Base-by-base conservation (phyloP, 2,329 filamentous ascomycete genomes). In the Geoglossum cookeanum region DNA sequence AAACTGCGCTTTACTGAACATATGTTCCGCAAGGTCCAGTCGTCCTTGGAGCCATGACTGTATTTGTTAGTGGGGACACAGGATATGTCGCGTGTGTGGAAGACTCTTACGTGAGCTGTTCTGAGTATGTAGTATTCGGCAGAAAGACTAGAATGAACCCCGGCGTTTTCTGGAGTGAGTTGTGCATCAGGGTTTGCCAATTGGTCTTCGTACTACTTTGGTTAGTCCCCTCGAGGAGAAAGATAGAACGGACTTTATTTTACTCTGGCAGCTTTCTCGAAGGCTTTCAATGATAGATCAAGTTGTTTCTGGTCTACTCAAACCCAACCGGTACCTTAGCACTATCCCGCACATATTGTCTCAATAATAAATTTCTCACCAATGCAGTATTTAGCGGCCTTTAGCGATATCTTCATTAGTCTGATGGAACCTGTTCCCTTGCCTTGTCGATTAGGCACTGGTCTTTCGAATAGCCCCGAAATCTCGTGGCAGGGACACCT, bases 41-140 rank as follows among this genome's bases (percentile, higher is more conserved):
- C 83, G 78, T 45, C 79, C 75, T 64, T 89, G 82, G 63, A 81
- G 80, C 81, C 84, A 94, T 33, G 83, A 78, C 87, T 91, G 30
- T 17, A 15, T 9, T 51, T 49, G 51, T 42, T 29, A 53, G 22
- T 22, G n/a, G 33, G 29, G 5, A 17, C 15, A 0, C n/a, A 9
- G 33, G 5, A n/a, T 4, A 22, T 9, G 22, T 2, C 30, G 37
- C 30, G 37, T 6, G 29, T 15, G 3, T 3, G 49, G 30, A 3
- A 8, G 39, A 55, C 57, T 53, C 75, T 67, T 69, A 88, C 87
- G 68, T 92, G 67, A 35, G 77, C 75, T 42, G 80, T 80, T 35
- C 85, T 77, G 59, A 88, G 67, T 3, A 81, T 75, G 45, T 81
- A 75, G 62, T 86, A 89, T 61, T 87, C 80, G 0, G 74, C 72